phyloP scores from a whole-genome alignment of 2,329 filamentous ascomycete genomes.

The Ceratocystis diversiconidia region DNA sequence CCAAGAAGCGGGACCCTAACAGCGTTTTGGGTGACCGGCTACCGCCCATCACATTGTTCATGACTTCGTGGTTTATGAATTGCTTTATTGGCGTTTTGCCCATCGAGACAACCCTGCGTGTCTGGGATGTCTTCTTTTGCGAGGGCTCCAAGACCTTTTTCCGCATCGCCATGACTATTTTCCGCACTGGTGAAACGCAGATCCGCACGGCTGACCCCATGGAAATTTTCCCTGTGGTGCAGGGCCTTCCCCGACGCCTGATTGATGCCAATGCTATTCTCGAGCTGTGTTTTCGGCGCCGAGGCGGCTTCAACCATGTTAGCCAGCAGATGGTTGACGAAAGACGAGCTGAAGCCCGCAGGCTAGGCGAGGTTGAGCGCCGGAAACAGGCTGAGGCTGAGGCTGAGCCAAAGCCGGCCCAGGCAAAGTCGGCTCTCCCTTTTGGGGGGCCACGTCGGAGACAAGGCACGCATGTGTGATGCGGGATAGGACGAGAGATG shows the following conservation, averaged over 20 bases:
- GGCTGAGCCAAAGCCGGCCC: neutral
- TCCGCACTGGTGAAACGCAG: slow-evolving; percentile 72
- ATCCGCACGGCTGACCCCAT: slow-evolving; percentile 78
- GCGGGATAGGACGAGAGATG: neutral
- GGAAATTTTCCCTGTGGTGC: slow-evolving; percentile 92
- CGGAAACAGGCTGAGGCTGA: slow-evolving; percentile 19
- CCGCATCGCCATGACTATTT: slow-evolving; percentile 77
- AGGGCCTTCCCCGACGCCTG: slow-evolving; percentile 66
- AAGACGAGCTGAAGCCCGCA: slow-evolving; percentile 53
- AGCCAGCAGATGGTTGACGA: slow-evolving; percentile 72
- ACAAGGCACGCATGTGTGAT: slow-evolving; percentile 20
- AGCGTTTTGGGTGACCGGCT: slow-evolving; percentile 40
- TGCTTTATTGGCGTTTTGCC: slow-evolving; percentile 87
- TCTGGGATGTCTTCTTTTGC: slow-evolving; percentile 94
- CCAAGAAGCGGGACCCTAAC: slow-evolving; percentile 30
- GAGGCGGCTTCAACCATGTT: slow-evolving; percentile 67
- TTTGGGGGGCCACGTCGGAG: slow-evolving; percentile 19
- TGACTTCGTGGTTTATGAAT: slow-evolving; percentile 97
- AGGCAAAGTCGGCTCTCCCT: neutral
- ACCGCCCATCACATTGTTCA: slow-evolving; percentile 80
- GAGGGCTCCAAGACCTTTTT: slow-evolving; percentile 91
- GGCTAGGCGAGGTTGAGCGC: slow-evolving; percentile 34
- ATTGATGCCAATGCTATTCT: slow-evolving; percentile 71
- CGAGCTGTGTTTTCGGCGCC: slow-evolving; percentile 67
- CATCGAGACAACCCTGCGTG: slow-evolving; percentile 77